A percentile compares a stretch with the other conserved stretches of the same genome.
These are phyloP conservation scores for Komagataella populi DNA, from an alignment of 805 yeast genomes.

Conservation along the genomic window DNA sequence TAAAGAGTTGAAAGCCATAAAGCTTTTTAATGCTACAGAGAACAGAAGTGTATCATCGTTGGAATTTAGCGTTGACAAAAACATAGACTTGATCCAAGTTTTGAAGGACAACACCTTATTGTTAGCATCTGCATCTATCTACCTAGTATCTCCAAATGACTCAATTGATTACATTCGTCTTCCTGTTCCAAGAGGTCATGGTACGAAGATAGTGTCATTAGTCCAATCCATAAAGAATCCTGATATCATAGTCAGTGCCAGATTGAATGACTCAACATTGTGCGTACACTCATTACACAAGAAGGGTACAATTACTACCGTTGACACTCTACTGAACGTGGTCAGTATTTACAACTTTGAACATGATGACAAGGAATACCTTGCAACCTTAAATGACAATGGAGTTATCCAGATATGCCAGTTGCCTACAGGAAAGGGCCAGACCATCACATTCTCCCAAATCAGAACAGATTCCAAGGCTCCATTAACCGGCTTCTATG, in stretches of 20 bases:
- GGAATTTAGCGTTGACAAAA: conserved; percentile 13
- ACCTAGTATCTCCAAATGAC: conserved; percentile 17
- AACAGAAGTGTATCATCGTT: conserved; percentile 11
- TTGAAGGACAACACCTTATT: conserved; percentile 8
- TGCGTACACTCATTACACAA: conserved; percentile 19
- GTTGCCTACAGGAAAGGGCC: conserved; percentile 12
- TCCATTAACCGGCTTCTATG: conserved; percentile 12
- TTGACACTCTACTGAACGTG: conserved; percentile 20
- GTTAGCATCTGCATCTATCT: conserved; percentile 15
- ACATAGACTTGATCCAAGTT: conserved; percentile 1
- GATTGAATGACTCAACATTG: conserved; percentile 17
- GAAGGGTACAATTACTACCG: conserved; percentile 15
- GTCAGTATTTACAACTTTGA: conserved; percentile 13
- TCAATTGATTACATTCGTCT: conserved; percentile 18
- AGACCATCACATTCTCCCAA: conserved; percentile 18
- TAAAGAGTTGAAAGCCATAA: conserved; percentile 11
- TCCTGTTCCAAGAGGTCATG: conserved; percentile 18
- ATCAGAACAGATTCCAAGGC: conserved; percentile 13
- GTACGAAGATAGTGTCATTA: conserved; percentile 19
- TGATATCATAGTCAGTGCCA: conserved; percentile 21
- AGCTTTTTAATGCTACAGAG: conserved; percentile 7
- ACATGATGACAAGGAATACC: conserved; percentile 8
- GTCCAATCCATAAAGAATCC: conserved; percentile 17
- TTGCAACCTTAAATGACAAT: conserved; percentile 17
- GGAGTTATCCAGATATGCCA: conserved; percentile 19